Conservation (phyloP, 2,329 filamentous ascomycete species). For the Emmonsiellopsis sp. region DNA sequence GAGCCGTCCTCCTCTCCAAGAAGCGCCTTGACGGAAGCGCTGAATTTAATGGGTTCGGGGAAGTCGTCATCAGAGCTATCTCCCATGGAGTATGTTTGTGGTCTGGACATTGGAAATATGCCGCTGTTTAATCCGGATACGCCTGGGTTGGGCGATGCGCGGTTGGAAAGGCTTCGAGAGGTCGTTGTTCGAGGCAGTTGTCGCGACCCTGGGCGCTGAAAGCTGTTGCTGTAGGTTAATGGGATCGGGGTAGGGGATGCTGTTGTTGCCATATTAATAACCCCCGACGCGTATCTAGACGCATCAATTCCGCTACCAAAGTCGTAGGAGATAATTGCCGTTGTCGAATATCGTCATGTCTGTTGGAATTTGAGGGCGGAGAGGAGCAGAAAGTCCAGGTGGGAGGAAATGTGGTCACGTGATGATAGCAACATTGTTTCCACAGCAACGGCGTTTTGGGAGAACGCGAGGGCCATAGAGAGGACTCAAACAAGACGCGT, state of each 20-base stretch:
- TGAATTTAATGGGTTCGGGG: constrained; percentile 84
- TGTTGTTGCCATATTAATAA: constrained; percentile 18
- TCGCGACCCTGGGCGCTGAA: constrained; percentile 27
- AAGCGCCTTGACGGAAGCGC: constrained; percentile 80
- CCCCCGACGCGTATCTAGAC: constrained; percentile 7
- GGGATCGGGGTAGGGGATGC: constrained; percentile 31
- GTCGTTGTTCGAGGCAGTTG: constrained; percentile 29
- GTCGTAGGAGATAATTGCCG: neutral
- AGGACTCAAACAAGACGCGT: too few relatives aligned
- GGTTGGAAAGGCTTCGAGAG: constrained; percentile 26
- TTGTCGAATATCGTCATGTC: constrained; percentile 1
- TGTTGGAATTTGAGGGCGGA: neutral
- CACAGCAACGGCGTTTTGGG: constrained; percentile 8
- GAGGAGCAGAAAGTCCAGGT: neutral
- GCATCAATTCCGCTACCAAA: constrained; percentile 5
- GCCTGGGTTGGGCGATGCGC: constrained; percentile 22
- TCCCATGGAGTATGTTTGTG: constrained; percentile 30
- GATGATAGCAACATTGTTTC: constrained; percentile 10
- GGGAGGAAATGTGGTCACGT: constrained; percentile 6
- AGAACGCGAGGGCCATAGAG: neutral
- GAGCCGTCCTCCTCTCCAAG: constrained; percentile 49
- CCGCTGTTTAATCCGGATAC: constrained; percentile 14
- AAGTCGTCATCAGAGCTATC: constrained; percentile 96
- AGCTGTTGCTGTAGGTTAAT: constrained; percentile 26
- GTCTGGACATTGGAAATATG: constrained; percentile 16